A percentile compares a stretch with the other conserved stretches of the same genome.
Evolutionary conservation across 306 rosid species (phyloP).

Genomic region (Crotalaria pallida): DNA sequence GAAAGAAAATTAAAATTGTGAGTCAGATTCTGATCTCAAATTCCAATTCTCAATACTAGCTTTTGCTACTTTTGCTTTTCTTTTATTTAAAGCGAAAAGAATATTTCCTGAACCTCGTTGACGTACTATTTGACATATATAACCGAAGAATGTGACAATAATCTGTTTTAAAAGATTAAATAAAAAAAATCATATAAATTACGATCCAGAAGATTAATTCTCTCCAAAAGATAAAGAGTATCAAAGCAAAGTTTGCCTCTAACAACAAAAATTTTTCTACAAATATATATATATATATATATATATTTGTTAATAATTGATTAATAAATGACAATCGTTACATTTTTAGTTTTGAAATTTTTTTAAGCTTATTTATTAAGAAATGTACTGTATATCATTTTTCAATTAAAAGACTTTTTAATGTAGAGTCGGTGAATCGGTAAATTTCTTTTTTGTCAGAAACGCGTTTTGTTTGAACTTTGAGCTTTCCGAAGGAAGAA

Average conservation of each 20-base stretch:
- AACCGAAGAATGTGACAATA: not conserved
- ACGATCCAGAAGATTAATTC: no score
- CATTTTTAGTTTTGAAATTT: no score
- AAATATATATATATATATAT: no score
- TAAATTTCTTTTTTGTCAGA: slow-evolving; percentile 17
- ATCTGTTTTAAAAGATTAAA: not conserved
- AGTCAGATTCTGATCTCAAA: slow-evolving; percentile 17
- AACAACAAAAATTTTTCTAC: no score
- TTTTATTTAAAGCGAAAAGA: not conserved
- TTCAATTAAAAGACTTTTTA: not conserved
- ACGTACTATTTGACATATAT: slow-evolving; percentile 20
- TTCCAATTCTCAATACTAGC: not conserved
- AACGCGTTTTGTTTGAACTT: slow-evolving; percentile 27
- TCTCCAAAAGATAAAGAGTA: no score
- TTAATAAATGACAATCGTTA: no score
- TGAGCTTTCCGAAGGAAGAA: not conserved
- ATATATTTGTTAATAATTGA: no score
- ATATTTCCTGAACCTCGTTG: slow-evolving; percentile 9
- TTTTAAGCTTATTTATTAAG: no score
- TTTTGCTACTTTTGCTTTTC: not conserved
- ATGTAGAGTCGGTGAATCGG: slow-evolving; percentile 19
- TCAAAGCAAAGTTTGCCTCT: no score
- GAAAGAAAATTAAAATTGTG: slow-evolving; percentile 15
- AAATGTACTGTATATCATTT: no score
- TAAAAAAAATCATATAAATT: no score